These are phyloP conservation scores for Fusarium pseudoanthophilum DNA, from an alignment of 2,329 filamentous ascomycete species.

Conservation along the genomic window DNA sequence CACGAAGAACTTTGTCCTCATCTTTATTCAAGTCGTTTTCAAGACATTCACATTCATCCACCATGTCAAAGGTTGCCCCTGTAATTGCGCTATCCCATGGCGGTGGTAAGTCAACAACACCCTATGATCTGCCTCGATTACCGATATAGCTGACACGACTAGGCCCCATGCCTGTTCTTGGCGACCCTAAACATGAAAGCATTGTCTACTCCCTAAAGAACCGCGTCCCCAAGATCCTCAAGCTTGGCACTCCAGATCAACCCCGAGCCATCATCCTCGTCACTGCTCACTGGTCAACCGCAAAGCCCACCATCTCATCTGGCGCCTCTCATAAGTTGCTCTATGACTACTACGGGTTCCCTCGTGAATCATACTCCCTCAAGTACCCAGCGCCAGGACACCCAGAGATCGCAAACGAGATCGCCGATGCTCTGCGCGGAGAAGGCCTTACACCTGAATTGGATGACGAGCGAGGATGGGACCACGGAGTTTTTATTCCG, in stretches of 20 bases:
- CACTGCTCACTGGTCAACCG: conserved; percentile 67
- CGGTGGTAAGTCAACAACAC: conserved; percentile 50
- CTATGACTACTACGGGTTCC: conserved; percentile 71
- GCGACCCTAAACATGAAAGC: conserved; percentile 62
- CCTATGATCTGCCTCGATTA: not conserved
- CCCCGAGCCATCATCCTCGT: conserved; percentile 65
- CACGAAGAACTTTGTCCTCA: conserved; percentile 13
- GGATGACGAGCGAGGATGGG: conserved; percentile 60
- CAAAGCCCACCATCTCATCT: conserved; percentile 62
- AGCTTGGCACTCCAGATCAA: conserved; percentile 61
- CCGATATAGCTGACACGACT: not conserved
- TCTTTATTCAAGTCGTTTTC: not conserved
- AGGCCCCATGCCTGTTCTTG: conserved; percentile 68
- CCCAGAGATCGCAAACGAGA: conserved; percentile 61
- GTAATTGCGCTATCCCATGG: conserved; percentile 63
- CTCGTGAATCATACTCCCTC: conserved; percentile 63
- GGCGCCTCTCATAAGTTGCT: conserved; percentile 58
- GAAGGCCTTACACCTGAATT: conserved; percentile 58
- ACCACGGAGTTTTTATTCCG: conserved; percentile 70
- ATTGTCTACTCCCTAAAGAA: conserved; percentile 64
- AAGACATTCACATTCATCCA: conserved; percentile 17
- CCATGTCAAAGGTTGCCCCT: conserved; percentile 55
- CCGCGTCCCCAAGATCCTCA: conserved; percentile 65
- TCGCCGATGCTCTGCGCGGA: conserved; percentile 57
- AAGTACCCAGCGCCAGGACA: conserved; percentile 67